Percentiles rank a stretch among this genome's conserved stretches.
Evolutionary conservation across 2,329 filamentous ascomycete species (phyloP).

Genomic region (Microcyclospora pomicola): DNA sequence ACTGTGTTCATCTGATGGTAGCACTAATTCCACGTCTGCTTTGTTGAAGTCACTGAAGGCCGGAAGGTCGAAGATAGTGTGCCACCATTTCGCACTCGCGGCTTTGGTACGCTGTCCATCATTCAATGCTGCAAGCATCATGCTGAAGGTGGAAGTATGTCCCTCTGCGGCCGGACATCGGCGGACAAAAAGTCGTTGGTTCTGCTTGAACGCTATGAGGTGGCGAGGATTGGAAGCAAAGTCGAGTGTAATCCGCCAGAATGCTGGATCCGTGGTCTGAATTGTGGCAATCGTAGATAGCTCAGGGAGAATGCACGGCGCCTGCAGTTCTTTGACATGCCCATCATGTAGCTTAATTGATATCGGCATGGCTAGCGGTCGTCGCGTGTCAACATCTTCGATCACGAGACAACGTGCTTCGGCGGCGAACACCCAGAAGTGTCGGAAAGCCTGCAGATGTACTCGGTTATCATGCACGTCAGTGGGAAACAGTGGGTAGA

Average conservation of each 20-base stretch:
- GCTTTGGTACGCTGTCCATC: slow-evolving; percentile 32
- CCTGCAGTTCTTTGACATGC: slow-evolving; percentile 23
- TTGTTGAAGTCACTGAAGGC: slow-evolving; percentile 40
- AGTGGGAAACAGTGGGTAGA: slow-evolving; percentile 86
- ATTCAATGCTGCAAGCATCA: slow-evolving; percentile 61
- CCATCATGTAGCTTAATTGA: slow-evolving; percentile 16
- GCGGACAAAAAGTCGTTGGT: slow-evolving; percentile 62
- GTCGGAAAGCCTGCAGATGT: slow-evolving; percentile 88
- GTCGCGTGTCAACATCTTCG: slow-evolving; percentile 71
- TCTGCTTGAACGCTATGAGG: slow-evolving; percentile 48
- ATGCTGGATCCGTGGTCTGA: slow-evolving; percentile 49
- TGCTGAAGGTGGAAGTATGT: slow-evolving; percentile 47
- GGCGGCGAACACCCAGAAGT: slow-evolving; percentile 90
- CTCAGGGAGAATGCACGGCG: slow-evolving; percentile 50
- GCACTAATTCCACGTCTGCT: slow-evolving; percentile 43
- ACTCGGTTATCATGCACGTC: slow-evolving; percentile 86
- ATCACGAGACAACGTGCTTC: slow-evolving; percentile 80
- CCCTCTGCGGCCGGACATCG: slow-evolving; percentile 42
- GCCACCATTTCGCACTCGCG: slow-evolving; percentile 39
- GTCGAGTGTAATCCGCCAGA: slow-evolving; percentile 72
- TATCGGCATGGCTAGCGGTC: slow-evolving; percentile 49
- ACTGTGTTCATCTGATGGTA: slow-evolving; percentile 26
- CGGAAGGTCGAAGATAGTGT: slow-evolving; percentile 58
- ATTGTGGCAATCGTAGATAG: slow-evolving; percentile 49
- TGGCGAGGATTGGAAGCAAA: slow-evolving; percentile 52